These are phyloP conservation scores for Neurospora tetrasperma DNA, from an alignment of 495 filamentous ascomycete genomes.

Conservation along the genomic window DNA sequence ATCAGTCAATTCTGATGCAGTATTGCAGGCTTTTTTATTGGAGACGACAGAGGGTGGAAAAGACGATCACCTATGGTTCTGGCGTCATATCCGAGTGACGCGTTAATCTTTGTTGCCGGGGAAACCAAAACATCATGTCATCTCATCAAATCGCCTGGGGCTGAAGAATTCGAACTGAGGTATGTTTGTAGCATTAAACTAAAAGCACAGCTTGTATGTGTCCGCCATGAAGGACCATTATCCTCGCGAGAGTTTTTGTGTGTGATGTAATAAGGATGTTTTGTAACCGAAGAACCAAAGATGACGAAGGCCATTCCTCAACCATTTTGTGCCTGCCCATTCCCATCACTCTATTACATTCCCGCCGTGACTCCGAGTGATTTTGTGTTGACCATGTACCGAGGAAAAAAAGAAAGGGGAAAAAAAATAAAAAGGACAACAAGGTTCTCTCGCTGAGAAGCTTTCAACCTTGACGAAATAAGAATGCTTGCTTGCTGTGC, in stretches of 20 bases:
- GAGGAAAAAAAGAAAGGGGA: neutral
- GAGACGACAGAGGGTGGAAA: neutral
- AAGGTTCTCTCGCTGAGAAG: neutral
- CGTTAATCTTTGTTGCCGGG: neutral
- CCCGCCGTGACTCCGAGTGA: neutral
- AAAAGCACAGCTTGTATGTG: neutral
- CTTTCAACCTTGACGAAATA: neutral
- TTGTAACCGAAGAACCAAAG: neutral
- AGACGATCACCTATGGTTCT: neutral
- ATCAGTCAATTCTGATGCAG: neutral
- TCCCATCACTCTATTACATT: neutral
- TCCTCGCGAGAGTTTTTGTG: neutral
- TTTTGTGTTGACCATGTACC: neutral
- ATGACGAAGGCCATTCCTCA: neutral
- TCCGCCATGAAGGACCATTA: neutral
- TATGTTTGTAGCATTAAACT: neutral
- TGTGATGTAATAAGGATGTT: neutral
- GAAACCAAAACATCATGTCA: neutral
- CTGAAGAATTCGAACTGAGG: neutral
- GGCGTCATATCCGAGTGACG: neutral
- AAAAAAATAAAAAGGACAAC: neutral
- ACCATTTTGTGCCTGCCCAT: neutral
- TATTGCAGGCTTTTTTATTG: neutral
- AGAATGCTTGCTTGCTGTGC: neutral
- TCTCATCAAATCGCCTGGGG: neutral